A percentile compares a stretch with the other conserved stretches of the same genome.
These are phyloP conservation scores for Cymbidium sinense DNA, from an alignment of 106 monocot genomes.

Conservation along the genomic window DNA sequence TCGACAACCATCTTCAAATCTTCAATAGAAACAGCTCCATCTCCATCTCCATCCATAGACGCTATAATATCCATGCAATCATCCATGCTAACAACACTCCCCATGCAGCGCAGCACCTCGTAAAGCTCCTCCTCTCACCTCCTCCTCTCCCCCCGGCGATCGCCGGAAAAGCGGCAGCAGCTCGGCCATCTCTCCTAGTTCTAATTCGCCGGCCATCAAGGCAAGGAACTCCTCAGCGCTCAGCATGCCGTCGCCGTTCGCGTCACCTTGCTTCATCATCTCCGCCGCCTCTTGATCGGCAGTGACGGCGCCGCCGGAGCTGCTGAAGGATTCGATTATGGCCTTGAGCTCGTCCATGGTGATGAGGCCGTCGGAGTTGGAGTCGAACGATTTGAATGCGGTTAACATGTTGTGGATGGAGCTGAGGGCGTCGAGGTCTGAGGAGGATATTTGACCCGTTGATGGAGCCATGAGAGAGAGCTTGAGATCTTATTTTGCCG, in stretches of 20 bases:
- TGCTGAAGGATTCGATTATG: constrained; percentile 41
- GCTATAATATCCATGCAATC: constrained; percentile 40
- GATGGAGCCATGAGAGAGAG: constrained; percentile 5
- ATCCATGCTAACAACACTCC: constrained; percentile 15
- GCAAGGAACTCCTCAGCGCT: constrained; percentile 9
- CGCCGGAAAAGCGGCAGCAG: not conserved
- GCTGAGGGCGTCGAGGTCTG: constrained; percentile 25
- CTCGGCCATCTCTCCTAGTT: not conserved
- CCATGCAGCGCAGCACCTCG: constrained; percentile 18
- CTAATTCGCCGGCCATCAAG: not conserved
- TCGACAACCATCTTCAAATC: constrained; percentile 33
- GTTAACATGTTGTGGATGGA: constrained; percentile 34
- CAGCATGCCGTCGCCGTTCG: constrained; percentile 23
- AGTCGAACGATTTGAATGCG: constrained; percentile 52
- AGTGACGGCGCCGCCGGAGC: not conserved
- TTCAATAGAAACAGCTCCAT: constrained; percentile 34
- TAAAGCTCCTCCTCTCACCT: constrained; percentile 37
- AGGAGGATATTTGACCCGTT: constrained; percentile 4
- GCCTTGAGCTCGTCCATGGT: constrained; percentile 32
- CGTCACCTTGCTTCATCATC: constrained; percentile 26
- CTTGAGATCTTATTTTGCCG: too few species aligned
- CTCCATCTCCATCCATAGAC: constrained; percentile 42
- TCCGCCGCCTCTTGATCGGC: constrained; percentile 14
- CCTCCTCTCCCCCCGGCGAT: not conserved
- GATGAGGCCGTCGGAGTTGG: constrained; percentile 43